Percentiles rank a stretch among this genome's conserved stretches.
Evolutionary conservation across 148 eudicot species (phyloP).

Genomic region (Rhododendron kiyosumense): DNA sequence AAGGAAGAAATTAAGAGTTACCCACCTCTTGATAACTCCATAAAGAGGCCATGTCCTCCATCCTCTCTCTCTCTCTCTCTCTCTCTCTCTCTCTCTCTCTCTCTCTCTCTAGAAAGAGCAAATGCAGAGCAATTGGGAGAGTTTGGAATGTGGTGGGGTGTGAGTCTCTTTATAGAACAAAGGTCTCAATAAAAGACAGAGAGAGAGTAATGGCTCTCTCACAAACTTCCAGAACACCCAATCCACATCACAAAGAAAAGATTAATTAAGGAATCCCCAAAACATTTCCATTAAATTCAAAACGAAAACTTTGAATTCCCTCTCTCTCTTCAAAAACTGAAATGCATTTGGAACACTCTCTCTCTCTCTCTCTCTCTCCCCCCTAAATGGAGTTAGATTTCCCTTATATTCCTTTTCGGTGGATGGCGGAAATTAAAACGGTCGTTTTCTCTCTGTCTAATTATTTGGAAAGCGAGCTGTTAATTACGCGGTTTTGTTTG

Average conservation of each 20-base stretch:
- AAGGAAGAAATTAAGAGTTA: constrained; percentile 4
- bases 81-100: neutral
- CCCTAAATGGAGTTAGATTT: constrained; percentile 7
- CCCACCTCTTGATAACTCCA: constrained; percentile 65
- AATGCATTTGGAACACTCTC: neutral
- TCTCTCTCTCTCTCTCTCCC: constrained; percentile 11
- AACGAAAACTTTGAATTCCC: neutral
- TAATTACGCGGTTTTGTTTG: constrained; percentile 28
- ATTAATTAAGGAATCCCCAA: constrained; percentile 3
- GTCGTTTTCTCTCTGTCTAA: neutral
- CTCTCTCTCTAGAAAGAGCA: neutral
- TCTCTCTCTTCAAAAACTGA: neutral
- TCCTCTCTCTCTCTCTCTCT: constrained; percentile 12
- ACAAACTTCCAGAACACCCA: constrained; percentile 10
- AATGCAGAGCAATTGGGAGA: constrained; percentile 13
- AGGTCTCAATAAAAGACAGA: constrained; percentile 33
- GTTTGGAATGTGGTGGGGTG: constrained; percentile 13
- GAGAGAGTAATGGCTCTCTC: constrained; percentile 4
- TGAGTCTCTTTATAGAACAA: constrained; percentile 37
- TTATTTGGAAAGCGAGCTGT: constrained; percentile 8
- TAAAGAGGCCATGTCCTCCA: constrained; percentile 49
- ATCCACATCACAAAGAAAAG: neutral
- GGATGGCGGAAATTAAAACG: neutral
- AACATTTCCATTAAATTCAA: constrained; percentile 7
- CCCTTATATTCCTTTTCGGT: neutral